Evolutionary conservation across 805 yeast species (phyloP), one percentile per base, ranked within the genome.

Genomic region (Saturnispora silvae): DNA sequence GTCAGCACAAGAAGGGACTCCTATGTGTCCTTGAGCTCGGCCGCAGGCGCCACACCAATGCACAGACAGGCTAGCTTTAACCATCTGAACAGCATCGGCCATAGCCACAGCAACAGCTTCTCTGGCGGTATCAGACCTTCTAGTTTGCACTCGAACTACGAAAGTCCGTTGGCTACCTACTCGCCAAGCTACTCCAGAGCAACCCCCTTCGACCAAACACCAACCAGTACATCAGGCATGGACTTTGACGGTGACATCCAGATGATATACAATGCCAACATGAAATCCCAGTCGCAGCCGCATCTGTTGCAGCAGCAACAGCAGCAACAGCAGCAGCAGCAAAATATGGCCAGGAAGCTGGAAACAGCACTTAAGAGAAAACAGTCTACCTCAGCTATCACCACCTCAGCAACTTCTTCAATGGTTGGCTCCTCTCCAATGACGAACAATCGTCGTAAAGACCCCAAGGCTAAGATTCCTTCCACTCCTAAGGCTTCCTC

Each of bases 191-290:
- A 10, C 13, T 4, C 17, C 43, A 23, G 39, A 33, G 37, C 23
- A 27, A 28, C 22, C 17, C 41, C 20, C n/a, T 44, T 26, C 34
- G 40, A 28, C 7, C 4, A 20, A 29, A 29, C 23, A 40, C 38
- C 28, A 45, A 41, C n/a, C 6, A 42, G 6, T 11, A 25, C 43
- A 28, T 46, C 43, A 22, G 38, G 34, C 17, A 23, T 51, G 31
- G 59, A 54, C 40, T 20, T 49, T 13, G 57, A 54, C 20, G 56
- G 57, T 2, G 59, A 54, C 45, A 24, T 52, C 35, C 47, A 50
- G 31, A 50, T 53, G 54, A 45, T 52, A 33, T 56, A 52, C 16
- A 16, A 22, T 15, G 37, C 10, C 32, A 44, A 30, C 11, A 7
- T 10, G 10, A 18, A 18, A 30, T 16, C 23, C 19, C 10, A 17